A percentile compares a stretch with the other conserved stretches of the same genome.
Evolutionary conservation across 73 alveolate species (phyloP).

Genomic region (Stentor coeruleus): DNA sequence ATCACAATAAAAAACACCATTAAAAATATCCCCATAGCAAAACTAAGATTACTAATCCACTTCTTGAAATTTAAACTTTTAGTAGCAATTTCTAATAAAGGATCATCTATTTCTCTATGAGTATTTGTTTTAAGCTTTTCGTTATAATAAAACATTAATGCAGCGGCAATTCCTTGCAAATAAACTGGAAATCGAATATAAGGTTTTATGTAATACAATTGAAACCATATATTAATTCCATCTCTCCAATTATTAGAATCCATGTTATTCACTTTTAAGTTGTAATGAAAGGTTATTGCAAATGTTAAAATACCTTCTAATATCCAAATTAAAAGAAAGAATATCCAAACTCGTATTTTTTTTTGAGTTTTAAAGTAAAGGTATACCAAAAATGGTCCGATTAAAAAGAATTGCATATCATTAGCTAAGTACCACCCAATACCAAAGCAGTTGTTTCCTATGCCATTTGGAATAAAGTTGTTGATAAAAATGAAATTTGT

Average conservation of each 20-base stretch:
- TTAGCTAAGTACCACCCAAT: constrained; percentile 59
- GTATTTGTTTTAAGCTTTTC: too few species aligned
- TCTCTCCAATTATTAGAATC: neutral
- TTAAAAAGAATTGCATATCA: constrained; percentile 40
- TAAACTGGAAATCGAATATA: neutral
- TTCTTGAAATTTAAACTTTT: too few species aligned
- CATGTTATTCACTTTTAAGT: neutral
- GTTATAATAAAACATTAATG: too few species aligned
- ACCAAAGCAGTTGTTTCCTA: constrained; percentile 45
- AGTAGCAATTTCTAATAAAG: neutral
- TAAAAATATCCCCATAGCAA: neutral
- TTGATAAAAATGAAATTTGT: constrained; percentile 41
- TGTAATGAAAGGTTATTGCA: too few species aligned
- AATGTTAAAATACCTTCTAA: neutral
- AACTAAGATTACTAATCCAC: too few species aligned
- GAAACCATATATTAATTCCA: neutral
- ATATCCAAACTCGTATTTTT: neutral
- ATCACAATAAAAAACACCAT: neutral
- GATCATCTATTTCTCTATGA: too few species aligned
- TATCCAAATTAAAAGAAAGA: too few species aligned
- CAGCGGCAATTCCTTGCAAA: neutral
- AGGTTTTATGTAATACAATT: neutral
- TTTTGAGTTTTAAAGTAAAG: neutral
- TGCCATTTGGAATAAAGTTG: constrained; percentile 49
- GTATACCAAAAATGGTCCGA: constrained; percentile 6